phyloP scores from a whole-genome alignment of 179 eudicot species.

The Heliamphora pulchella region DNA sequence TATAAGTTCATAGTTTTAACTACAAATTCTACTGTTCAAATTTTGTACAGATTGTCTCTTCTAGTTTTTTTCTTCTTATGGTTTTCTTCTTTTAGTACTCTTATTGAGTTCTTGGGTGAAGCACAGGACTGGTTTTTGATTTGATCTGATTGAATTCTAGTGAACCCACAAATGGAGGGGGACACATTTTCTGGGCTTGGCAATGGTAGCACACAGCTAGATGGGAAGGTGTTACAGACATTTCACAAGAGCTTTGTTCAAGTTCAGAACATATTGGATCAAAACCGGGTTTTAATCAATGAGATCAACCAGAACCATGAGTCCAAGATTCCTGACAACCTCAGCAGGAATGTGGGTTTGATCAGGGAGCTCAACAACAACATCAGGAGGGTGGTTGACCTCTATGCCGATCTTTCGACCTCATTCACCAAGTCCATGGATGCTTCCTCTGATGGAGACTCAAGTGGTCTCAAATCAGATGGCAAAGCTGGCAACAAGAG shows the following conservation, averaged over 20 bases:
- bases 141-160: not conserved
- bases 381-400: constrained; percentile 31
- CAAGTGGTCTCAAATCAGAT: constrained; percentile 44
- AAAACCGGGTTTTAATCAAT: constrained; percentile 69
- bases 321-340: constrained; percentile 71
- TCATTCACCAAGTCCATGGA: constrained; percentile 61
- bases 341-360: constrained; percentile 69
- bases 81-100: no score
- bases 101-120: not conserved
- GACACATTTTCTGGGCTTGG: constrained; percentile 67
- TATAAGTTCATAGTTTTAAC: no score
- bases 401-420: constrained; percentile 72
- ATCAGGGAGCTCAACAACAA: constrained; percentile 87
- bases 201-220: constrained; percentile 50
- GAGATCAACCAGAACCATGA: constrained; percentile 91
- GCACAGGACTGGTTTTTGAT: constrained; percentile 21
- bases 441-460: constrained; percentile 77
- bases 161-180: constrained; percentile 49
- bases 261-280: constrained; percentile 75
- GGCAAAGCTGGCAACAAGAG: constrained; percentile 65
- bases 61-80: no score
- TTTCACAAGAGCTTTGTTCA: constrained; percentile 79
- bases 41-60: no score
- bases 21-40: no score
- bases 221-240: constrained; percentile 62